Percentiles rank a stretch among this genome's conserved stretches.
phyloP scores from a whole-genome alignment of 2,329 filamentous ascomycete species.

The Tolypocladium nubicola region DNA sequence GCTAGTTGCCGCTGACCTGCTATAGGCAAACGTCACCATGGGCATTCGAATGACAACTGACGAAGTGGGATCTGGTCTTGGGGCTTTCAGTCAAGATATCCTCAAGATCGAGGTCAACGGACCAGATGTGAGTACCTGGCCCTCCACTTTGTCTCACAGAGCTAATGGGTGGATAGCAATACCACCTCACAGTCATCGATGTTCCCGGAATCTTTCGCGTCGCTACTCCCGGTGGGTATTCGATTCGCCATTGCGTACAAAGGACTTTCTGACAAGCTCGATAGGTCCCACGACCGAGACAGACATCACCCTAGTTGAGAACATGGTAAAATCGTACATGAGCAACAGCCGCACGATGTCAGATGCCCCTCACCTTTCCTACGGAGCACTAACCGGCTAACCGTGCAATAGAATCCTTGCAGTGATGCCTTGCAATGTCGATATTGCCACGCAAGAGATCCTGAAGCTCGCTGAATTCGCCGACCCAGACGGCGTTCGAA shows the following conservation, averaged over 20 bases:
- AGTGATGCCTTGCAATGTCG: conserved; percentile 28
- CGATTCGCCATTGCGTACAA: too few relatives aligned
- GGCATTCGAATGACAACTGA: conserved; percentile 22
- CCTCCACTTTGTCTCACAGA: background rate
- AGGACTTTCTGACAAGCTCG: conserved; percentile 1
- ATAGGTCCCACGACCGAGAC: conserved; percentile 29
- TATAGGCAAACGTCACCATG: conserved; percentile 31
- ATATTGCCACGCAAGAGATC: conserved; percentile 31
- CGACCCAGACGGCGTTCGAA: conserved; percentile 29
- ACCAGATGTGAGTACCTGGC: conserved; percentile 17
- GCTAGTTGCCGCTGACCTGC: background rate
- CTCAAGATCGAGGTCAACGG: conserved; percentile 31
- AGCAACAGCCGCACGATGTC: conserved; percentile 32
- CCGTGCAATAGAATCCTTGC: conserved; percentile 25
- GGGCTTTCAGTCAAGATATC: conserved; percentile 34
- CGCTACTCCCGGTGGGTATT: conserved; percentile 12
- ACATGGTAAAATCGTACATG: conserved; percentile 38
- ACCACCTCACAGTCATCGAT: conserved; percentile 42
- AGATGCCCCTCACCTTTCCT: background rate
- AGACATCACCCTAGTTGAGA: conserved; percentile 33
- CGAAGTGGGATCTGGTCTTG: conserved; percentile 8
- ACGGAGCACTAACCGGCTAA: background rate
- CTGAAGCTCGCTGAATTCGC: conserved; percentile 22
- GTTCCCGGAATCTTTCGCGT: conserved; percentile 42
- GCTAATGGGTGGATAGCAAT: conserved; percentile 7